Base-by-base conservation (phyloP, 208 protist species). In the Leishmania mexicana region DNA sequence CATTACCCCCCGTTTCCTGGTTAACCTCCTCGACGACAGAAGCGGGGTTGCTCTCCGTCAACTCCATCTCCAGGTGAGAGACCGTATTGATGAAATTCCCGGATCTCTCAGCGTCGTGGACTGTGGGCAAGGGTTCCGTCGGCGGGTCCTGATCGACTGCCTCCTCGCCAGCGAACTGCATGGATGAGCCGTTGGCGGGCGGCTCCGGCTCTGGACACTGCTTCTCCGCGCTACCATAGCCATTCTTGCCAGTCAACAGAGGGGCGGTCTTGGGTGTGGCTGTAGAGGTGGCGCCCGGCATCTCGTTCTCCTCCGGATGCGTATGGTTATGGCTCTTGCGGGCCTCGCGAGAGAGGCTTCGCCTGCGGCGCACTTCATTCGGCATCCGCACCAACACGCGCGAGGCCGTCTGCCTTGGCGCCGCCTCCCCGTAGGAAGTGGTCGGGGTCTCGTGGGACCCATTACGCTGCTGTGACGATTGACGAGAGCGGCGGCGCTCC, bases 301-400 rank as follows among this genome's bases (percentile, higher is more conserved):
- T 19, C 62, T 10, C 64, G 10, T 7, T 40, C 45, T 40, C 64
- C n/a, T 70, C 79, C 17, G 1, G 21, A n/a, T 51, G 24, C 54
- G n/a, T 6, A 21, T 38, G 57, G 57, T 47, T n/a, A 13, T 57
- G 54, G 51, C 35, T 81, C 70, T 45, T n/a, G 40, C 62, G 80
- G 31, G 74, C n/a, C 60, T 83, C 84, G 49, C 70, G 75, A 38
- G 68, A 81, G 70, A 60, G 57, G 51, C 60, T 81, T 49, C 80
- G 84, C 1, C 76, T 40, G 51, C 75, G 75, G 38, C 84, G 84
- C 58, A 87, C 80, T 28, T 87, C 79, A 1, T 7, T 47, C 0
- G 84, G 84, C 84, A 87, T 87, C n/a, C 53, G 65, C 64, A 83
- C 40, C n/a, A 62, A 49, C 7, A 87, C 75, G 49, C 73, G 76